Evolutionary conservation across 2,329 filamentous ascomycete genomes (phyloP).

Genomic region (Calonectria crousiana): DNA sequence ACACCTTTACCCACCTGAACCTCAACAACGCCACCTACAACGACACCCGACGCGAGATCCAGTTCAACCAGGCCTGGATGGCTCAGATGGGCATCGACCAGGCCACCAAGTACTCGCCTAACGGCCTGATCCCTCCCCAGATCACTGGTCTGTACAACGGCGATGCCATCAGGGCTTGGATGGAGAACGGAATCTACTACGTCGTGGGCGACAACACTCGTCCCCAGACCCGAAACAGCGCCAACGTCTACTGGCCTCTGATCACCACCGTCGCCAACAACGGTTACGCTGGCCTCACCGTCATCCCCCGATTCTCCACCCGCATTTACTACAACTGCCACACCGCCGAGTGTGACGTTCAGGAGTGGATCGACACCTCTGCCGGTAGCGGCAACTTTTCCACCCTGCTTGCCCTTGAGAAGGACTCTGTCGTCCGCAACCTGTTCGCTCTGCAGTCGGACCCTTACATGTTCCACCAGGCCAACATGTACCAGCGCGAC

Average conservation of each 20-base stretch:
- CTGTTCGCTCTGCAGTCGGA: constrained; percentile 24
- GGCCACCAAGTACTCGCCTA: constrained; percentile 25
- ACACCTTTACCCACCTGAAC: constrained; percentile 34
- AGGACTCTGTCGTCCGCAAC: neutral
- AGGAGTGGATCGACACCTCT: constrained; percentile 35
- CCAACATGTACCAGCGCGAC: constrained; percentile 31
- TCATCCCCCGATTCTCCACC: constrained; percentile 32
- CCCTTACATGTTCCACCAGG: constrained; percentile 37
- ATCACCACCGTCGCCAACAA: constrained; percentile 32
- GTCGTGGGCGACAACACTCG: constrained; percentile 37
- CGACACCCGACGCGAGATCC: constrained; percentile 32
- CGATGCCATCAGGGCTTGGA: constrained; percentile 33
- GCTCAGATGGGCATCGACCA: constrained; percentile 34
- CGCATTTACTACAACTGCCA: constrained; percentile 37
- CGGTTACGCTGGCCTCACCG: constrained; percentile 27
- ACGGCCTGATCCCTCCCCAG: constrained; percentile 32
- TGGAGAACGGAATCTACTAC: constrained; percentile 30
- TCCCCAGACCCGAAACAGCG: constrained; percentile 8
- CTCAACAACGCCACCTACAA: constrained; percentile 36
- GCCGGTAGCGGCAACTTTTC: constrained; percentile 24
- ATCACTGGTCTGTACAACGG: constrained; percentile 35
- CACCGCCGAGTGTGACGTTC: constrained; percentile 25
- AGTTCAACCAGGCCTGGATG: constrained; percentile 37
- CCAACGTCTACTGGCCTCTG: constrained; percentile 33
- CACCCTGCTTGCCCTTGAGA: neutral